These are phyloP conservation scores for Neurospora sp. DNA, from an alignment of 495 filamentous ascomycete species.

Conservation along the genomic window DNA sequence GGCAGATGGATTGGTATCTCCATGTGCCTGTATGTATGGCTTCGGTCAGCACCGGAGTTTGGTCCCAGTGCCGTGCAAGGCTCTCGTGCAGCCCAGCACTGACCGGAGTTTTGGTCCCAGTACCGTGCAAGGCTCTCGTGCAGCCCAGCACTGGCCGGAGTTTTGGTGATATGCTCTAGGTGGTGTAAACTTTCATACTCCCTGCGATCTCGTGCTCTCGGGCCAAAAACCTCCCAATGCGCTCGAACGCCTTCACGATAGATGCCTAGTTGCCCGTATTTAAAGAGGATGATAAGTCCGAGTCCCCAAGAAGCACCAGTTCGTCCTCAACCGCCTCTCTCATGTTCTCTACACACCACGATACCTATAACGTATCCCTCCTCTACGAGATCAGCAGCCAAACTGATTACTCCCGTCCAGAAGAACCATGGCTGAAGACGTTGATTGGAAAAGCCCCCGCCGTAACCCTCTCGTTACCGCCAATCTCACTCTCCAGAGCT, in stretches of 20 bases:
- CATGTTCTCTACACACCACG: background rate
- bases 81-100: background rate
- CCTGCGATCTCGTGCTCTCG: background rate
- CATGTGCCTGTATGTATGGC: background rate
- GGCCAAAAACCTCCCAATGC: background rate
- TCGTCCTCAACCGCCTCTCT: background rate
- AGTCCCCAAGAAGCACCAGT: background rate
- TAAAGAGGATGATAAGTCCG: background rate
- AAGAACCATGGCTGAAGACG: background rate
- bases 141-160: background rate
- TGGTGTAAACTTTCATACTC: background rate
- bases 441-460: background rate
- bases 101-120: background rate
- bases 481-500: background rate
- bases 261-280: background rate
- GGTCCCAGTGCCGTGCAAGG: background rate
- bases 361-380: background rate
- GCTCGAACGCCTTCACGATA: background rate
- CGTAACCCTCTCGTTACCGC: background rate
- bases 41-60: background rate
- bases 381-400: background rate
- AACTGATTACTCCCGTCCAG: background rate
- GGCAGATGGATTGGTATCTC: background rate
- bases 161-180: background rate
- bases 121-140: background rate